phyloP scores from a whole-genome alignment of 2,329 filamentous ascomycete genomes.

The Phialophora verrucosa region DNA sequence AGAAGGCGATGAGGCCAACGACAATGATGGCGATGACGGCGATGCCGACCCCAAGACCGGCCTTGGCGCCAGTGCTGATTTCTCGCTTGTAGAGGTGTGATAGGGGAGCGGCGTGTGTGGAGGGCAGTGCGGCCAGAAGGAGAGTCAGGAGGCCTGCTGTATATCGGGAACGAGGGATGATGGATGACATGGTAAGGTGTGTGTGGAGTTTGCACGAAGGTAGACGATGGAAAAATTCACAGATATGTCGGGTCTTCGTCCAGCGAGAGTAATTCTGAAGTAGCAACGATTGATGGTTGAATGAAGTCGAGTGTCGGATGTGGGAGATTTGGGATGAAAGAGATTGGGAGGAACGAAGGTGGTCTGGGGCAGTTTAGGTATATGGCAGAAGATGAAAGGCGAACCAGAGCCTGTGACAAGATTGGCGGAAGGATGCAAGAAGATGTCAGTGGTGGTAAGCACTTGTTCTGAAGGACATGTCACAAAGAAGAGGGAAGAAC shows the following conservation, averaged over 20 bases:
- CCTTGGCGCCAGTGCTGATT: conserved; percentile 37
- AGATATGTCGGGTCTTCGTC: conserved; percentile 24
- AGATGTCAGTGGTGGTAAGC: conserved; percentile 23
- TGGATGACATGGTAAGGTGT: conserved; percentile 14
- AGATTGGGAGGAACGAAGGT: conserved; percentile 13
- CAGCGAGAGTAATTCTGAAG: conserved; percentile 18
- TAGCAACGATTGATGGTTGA: conserved; percentile 2
- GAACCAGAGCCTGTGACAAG: conserved; percentile 7
- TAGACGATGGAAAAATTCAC: no score
- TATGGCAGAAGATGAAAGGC: conserved; percentile 13
- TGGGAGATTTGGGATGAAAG: conserved; percentile 5
- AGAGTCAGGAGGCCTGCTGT: conserved; percentile 18
- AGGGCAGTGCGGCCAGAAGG: conserved; percentile 26
- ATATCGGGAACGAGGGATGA: conserved; percentile 21
- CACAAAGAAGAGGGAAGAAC: conserved; percentile 13
- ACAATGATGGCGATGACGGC: conserved; percentile 35
- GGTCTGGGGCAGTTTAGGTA: conserved; percentile 10
- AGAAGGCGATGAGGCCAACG: conserved; percentile 33
- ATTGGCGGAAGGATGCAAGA: conserved; percentile 14
- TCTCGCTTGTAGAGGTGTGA: conserved; percentile 35
- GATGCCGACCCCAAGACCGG: conserved; percentile 38
- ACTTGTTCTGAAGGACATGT: conserved; percentile 22
- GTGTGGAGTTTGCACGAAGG: background rate
- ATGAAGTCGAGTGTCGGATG: background rate
- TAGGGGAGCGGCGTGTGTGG: conserved; percentile 28